These are phyloP conservation scores for Sisymbrium altissimum DNA, from an alignment of 345 rosid species.

Conservation along the genomic window DNA sequence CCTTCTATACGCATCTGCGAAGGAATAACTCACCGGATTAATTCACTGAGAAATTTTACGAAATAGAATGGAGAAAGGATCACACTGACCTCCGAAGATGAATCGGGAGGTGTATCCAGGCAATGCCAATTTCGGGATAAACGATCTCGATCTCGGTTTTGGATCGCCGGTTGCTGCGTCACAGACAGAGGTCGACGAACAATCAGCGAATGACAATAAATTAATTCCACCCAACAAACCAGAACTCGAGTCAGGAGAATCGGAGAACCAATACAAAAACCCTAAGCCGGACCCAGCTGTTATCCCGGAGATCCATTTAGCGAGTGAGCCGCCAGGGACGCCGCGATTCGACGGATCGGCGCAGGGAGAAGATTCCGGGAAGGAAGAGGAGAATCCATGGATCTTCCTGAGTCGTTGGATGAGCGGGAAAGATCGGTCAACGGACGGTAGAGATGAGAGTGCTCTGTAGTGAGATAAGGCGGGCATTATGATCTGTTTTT, in stretches of 20 bases:
- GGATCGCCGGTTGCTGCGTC: conserved; percentile 32
- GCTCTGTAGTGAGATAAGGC: conserved; percentile 36
- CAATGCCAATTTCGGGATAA: conserved; percentile 52
- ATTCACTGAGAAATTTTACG: not conserved
- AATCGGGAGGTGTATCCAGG: conserved; percentile 58
- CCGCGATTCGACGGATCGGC: conserved; percentile 16
- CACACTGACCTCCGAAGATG: conserved; percentile 59
- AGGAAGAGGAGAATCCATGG: conserved; percentile 41
- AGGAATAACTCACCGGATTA: not conserved
- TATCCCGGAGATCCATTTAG: conserved; percentile 53
- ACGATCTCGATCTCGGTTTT: conserved; percentile 17
- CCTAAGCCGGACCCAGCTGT: conserved; percentile 62
- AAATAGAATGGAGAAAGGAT: not conserved
- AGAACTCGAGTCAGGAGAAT: conserved; percentile 34
- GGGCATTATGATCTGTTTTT: conserved; percentile 37
- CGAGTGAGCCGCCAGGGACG: conserved; percentile 19
- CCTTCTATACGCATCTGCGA: conserved; percentile 71
- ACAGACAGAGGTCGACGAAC: conserved; percentile 31
- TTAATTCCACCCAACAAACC: conserved; percentile 28
- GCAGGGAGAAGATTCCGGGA: conserved; percentile 27
- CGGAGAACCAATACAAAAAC: conserved; percentile 44
- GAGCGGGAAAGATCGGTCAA: conserved; percentile 24
- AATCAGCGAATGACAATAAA: conserved; percentile 47
- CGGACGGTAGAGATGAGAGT: conserved; percentile 43
- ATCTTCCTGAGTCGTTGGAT: conserved; percentile 48